These are phyloP conservation scores for Ganoderma boninense DNA, from an alignment of 1,284 basidiomycete species.

Conservation along the genomic window DNA sequence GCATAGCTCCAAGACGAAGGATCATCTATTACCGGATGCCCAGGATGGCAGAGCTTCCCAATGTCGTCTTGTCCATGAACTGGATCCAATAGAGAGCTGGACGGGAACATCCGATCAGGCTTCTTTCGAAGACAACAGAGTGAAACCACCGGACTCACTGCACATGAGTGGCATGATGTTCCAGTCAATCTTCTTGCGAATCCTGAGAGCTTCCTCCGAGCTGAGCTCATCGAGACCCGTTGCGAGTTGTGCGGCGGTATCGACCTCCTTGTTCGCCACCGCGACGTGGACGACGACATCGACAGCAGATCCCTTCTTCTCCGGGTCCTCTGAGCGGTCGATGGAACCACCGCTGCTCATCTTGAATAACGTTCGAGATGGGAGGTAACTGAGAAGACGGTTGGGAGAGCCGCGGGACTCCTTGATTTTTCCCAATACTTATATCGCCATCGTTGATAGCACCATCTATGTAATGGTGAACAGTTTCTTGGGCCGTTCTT, in stretches of 20 bases:
- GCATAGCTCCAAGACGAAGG: not conserved
- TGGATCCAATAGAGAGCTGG: constrained; percentile 71
- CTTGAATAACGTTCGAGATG: not conserved
- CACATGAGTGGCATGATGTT: constrained; percentile 78
- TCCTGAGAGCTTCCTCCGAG: constrained; percentile 55
- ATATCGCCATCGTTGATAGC: constrained; percentile 25
- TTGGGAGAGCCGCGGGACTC: constrained; percentile 5
- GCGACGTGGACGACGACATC: constrained; percentile 31
- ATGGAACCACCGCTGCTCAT: constrained; percentile 32
- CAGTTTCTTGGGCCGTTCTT: constrained; percentile 23
- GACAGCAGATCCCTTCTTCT: constrained; percentile 34
- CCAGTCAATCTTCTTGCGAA: constrained; percentile 71
- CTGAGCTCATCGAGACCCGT: constrained; percentile 55
- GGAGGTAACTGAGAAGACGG: not conserved
- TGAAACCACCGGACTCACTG: constrained; percentile 47
- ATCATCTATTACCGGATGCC: constrained; percentile 58
- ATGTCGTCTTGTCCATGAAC: constrained; percentile 79
- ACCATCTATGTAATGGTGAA: constrained; percentile 24
- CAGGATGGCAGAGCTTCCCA: constrained; percentile 71
- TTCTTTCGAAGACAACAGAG: not conserved
- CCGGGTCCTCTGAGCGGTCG: constrained; percentile 25
- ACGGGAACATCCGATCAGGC: not conserved
- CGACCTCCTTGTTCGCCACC: constrained; percentile 51
- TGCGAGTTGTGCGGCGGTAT: constrained; percentile 63
- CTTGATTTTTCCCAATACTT: constrained; percentile 9